A percentile compares a stretch with the other conserved stretches of the same genome.
These are phyloP conservation scores for Elsinoe arachidis DNA, from an alignment of 2,329 filamentous ascomycete species.

Conservation along the genomic window DNA sequence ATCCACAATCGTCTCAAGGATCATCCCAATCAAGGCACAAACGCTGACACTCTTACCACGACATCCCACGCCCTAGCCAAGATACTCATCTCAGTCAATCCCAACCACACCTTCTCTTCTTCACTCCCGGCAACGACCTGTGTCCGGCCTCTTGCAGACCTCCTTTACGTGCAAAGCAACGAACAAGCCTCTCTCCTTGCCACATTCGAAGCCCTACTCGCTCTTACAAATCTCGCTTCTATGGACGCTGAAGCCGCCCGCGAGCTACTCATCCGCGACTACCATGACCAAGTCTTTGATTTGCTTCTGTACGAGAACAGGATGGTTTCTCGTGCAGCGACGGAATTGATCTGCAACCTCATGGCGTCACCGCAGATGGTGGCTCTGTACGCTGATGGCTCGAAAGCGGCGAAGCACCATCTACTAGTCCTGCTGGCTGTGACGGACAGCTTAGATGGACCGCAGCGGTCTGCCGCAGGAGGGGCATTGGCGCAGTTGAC, in stretches of 20 bases:
- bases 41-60: background rate
- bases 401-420: slow-evolving; percentile 59
- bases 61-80: slow-evolving; percentile 41
- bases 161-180: slow-evolving; percentile 57
- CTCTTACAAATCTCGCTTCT: slow-evolving; percentile 87
- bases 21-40: slow-evolving; percentile 51
- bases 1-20: slow-evolving; percentile 52
- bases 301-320: slow-evolving; percentile 67
- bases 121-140: slow-evolving; percentile 64
- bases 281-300: slow-evolving; percentile 73
- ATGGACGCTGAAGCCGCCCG: slow-evolving; percentile 54
- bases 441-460: slow-evolving; percentile 72
- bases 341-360: slow-evolving; percentile 87
- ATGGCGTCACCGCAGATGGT: slow-evolving; percentile 61
- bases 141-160: slow-evolving; percentile 69
- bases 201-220: slow-evolving; percentile 81
- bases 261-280: slow-evolving; percentile 60
- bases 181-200: slow-evolving; percentile 70
- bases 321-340: slow-evolving; percentile 70
- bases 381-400: slow-evolving; percentile 59
- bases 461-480: slow-evolving; percentile 73
- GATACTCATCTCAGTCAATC: slow-evolving; percentile 61
- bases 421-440: slow-evolving; percentile 80
- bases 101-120: slow-evolving; percentile 69
- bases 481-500: slow-evolving; percentile 82